Percentiles rank a stretch among this genome's conserved stretches.
Evolutionary conservation across 345 rosid genomes (phyloP).

Genomic region (Populus davidiana): DNA sequence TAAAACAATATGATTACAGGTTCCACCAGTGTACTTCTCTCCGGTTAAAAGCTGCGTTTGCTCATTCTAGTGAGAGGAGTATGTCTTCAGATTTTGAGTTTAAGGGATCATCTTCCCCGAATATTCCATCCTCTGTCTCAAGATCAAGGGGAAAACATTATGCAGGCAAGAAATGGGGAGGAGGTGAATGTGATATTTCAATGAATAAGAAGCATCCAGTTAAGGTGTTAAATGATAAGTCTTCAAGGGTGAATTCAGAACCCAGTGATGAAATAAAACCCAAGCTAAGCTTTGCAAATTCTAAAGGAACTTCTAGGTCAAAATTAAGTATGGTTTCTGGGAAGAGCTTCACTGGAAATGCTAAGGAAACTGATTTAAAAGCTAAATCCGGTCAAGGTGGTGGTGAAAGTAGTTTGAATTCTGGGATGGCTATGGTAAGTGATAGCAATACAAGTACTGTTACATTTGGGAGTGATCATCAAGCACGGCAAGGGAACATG

Average conservation of each 20-base stretch:
- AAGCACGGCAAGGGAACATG: conserved; percentile 17
- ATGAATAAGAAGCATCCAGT: conserved; percentile 25
- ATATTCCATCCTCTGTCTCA: conserved; percentile 50
- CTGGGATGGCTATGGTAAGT: conserved; percentile 17
- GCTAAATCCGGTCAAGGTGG: not conserved
- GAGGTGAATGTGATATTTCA: conserved; percentile 14
- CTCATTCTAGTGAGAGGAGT: conserved; percentile 28
- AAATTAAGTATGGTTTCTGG: conserved; percentile 28
- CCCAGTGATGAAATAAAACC: conserved; percentile 27
- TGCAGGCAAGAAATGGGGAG: conserved; percentile 29
- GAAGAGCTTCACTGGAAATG: conserved; percentile 15
- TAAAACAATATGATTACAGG: conserved; percentile 33
- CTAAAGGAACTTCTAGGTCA: conserved; percentile 30
- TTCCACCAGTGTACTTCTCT: conserved; percentile 52
- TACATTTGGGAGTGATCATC: conserved; percentile 36
- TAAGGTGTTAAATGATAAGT: conserved; percentile 29
- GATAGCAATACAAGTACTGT: conserved; percentile 36
- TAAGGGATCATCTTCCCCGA: conserved; percentile 32
- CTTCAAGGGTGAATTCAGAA: conserved; percentile 15
- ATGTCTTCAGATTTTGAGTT: conserved; percentile 21
- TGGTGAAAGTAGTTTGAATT: conserved; percentile 19
- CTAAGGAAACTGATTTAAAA: conserved; percentile 15
- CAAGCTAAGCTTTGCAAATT: conserved; percentile 23
- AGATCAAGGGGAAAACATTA: conserved; percentile 61
- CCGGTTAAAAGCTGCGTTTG: conserved; percentile 44